A percentile compares a stretch with the other conserved stretches of the same genome.
phyloP scores from a whole-genome alignment of 495 filamentous ascomycete genomes.

The Durotheca rogersii region DNA sequence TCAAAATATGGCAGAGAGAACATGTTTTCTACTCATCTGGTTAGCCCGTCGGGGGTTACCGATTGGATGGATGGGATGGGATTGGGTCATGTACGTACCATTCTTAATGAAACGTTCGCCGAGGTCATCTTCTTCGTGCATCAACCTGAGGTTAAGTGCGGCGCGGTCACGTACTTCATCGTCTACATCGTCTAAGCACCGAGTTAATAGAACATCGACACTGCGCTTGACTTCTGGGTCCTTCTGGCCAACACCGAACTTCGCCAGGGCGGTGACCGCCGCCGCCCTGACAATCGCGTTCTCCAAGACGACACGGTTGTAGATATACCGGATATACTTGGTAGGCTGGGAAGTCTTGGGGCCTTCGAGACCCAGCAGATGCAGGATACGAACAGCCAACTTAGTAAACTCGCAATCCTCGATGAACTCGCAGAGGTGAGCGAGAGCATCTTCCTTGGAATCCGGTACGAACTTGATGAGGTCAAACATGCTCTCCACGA shows the following conservation, averaged over 20 bases:
- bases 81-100: constrained; percentile 54
- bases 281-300: constrained; percentile 95
- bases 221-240: constrained; percentile 95
- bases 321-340: constrained; percentile 99
- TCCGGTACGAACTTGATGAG: constrained; percentile 98
- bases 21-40: constrained; percentile 62
- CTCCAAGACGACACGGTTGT: constrained; percentile 96
- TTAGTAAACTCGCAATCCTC: constrained; percentile 99
- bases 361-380: constrained; percentile 90
- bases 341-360: constrained; percentile 94
- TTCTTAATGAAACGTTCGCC: constrained; percentile 88
- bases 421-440: constrained; percentile 97
- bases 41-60: constrained; percentile 45
- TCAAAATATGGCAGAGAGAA: constrained; percentile 95
- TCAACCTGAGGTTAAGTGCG: constrained; percentile 85
- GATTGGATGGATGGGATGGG: neutral
- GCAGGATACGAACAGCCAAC: constrained; percentile 89
- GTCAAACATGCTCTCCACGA: constrained; percentile 99
- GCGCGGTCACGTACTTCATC: constrained; percentile 97
- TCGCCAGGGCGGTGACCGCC: constrained; percentile 91
- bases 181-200: constrained; percentile 95
- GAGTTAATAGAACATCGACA: constrained; percentile 85
- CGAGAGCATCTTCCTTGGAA: constrained; percentile 94
- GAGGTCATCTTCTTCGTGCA: constrained; percentile 81
- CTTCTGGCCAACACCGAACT: constrained; percentile 96